Base-by-base conservation (phyloP, 345 rosid species). In the Noccaea caerulescens region DNA sequence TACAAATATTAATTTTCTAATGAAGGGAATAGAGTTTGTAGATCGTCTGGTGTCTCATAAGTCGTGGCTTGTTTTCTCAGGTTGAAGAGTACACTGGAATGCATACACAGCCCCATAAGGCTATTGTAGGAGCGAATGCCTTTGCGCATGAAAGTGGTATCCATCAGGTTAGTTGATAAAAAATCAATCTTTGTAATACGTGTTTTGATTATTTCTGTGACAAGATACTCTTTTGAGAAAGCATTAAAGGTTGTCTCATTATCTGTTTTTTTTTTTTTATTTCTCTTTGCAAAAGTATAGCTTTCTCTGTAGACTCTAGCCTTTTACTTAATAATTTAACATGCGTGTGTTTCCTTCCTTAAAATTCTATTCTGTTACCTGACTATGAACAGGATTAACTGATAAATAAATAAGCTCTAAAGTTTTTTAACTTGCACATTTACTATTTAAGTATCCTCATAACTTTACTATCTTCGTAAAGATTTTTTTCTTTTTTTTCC, bases 101-200 rank as follows among this genome's bases (percentile, higher is more conserved):
- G 82, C 84, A 83, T 0, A 80, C 89, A 39, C 98, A 91, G 81
- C 97, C 98, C 3, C 98, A 93, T 80, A 93, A 93, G 80, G 98
- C 97, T 43, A 87, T 91, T 69, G 96, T 93, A 77, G 95, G 98
- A 72, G 96, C 87, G 8, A 93, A 93, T 84, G 98, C 97, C 76
- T 93, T 93, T 79, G 96, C 96, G 50, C 97, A 93, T 81, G 96
- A 91, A 76, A 93, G 98, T 69, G 97, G 98, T 55, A 86, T 91
- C 61, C 98, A 89, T 81, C 94, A 93, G 92, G 98, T 91, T 74
- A 43, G 82, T 39, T 58, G 23, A 56, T 12, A 47, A 30, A 13
- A 6, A 6, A 7, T 6, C 2, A 7, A 7, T 37, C 46, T 47
- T 63, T 33, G 0, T 4, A 1, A 6, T 46, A 57, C 6, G 16